Percentiles rank a stretch among this genome's conserved stretches.
phyloP scores from a whole-genome alignment of 306 rosid genomes.

The peach (Prunus persica) region DNA sequence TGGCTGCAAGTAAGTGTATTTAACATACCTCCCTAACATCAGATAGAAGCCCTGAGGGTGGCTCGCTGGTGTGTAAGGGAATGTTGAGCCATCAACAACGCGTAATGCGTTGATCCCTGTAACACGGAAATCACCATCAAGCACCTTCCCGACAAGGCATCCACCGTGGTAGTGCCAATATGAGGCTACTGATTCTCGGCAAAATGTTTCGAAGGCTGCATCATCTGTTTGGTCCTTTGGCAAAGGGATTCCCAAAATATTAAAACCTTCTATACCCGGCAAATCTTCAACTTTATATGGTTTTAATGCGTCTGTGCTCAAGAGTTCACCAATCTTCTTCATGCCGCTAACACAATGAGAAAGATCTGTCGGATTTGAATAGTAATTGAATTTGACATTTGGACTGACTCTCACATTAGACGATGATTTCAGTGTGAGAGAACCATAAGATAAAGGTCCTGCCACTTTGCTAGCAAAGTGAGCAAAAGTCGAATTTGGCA shows the following conservation, averaged over 20 bases:
- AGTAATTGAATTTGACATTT: slow-evolving; percentile 15
- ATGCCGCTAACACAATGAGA: neutral
- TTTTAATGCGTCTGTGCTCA: neutral
- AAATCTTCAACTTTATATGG: neutral
- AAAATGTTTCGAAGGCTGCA: neutral
- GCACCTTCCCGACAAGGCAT: slow-evolving; percentile 25
- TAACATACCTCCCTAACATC: slow-evolving; percentile 22
- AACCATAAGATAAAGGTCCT: slow-evolving; percentile 11
- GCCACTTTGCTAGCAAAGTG: neutral
- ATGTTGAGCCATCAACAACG: slow-evolving; percentile 25
- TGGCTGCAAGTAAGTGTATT: neutral
- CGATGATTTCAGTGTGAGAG: neutral
- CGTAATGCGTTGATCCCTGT: slow-evolving; percentile 1
- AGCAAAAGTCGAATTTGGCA: neutral
- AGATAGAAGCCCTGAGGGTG: slow-evolving; percentile 25
- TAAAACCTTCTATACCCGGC: neutral
- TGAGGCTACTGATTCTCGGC: slow-evolving; percentile 2
- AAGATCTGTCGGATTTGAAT: slow-evolving; percentile 9
- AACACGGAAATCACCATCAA: slow-evolving; percentile 14
- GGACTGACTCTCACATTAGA: neutral
- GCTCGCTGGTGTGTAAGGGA: slow-evolving; percentile 11
- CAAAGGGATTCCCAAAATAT: neutral
- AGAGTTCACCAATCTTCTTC: neutral
- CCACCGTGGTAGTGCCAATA: slow-evolving; percentile 35
- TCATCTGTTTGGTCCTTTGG: neutral